Conservation (phyloP, 129 eudicot species). For the Pittosporum tobira region DNA sequence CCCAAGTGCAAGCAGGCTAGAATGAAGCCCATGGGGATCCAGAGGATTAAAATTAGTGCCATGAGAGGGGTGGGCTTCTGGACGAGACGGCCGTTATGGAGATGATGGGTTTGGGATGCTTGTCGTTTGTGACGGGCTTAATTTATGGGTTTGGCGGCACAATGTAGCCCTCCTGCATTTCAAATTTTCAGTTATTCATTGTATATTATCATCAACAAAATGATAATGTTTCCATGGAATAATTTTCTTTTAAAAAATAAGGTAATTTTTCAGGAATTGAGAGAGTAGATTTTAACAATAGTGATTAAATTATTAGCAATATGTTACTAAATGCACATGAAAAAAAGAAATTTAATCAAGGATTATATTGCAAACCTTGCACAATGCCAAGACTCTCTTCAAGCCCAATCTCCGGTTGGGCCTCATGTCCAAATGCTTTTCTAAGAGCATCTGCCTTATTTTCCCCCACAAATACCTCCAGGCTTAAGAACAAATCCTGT, state of each 20-base stretch:
- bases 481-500: constrained; percentile 8
- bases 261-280: too few species aligned
- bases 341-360: too few species aligned
- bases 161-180: constrained; percentile 10
- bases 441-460: constrained; percentile 3
- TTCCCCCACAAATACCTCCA: constrained; percentile 6
- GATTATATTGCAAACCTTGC: constrained; percentile 8
- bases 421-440: constrained; percentile 7
- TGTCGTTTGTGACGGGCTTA: constrained; percentile 3
- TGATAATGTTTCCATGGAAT: too few species aligned
- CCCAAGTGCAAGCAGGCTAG: not conserved
- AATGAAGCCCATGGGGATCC: constrained; percentile 10
- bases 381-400: constrained; percentile 8
- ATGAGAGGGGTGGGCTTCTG: constrained; percentile 5
- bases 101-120: constrained; percentile 7
- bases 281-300: too few species aligned
- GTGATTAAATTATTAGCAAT: too few species aligned
- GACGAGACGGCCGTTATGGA: constrained; percentile 11
- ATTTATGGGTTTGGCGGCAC: constrained; percentile 2
- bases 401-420: constrained; percentile 1
- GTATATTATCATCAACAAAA: too few species aligned
- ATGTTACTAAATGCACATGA: too few species aligned
- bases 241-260: too few species aligned
- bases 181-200: too few species aligned
- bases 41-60: constrained; percentile 1